Conservation (phyloP, 2,329 filamentous ascomycete genomes). For the Leptographium flavum region DNA sequence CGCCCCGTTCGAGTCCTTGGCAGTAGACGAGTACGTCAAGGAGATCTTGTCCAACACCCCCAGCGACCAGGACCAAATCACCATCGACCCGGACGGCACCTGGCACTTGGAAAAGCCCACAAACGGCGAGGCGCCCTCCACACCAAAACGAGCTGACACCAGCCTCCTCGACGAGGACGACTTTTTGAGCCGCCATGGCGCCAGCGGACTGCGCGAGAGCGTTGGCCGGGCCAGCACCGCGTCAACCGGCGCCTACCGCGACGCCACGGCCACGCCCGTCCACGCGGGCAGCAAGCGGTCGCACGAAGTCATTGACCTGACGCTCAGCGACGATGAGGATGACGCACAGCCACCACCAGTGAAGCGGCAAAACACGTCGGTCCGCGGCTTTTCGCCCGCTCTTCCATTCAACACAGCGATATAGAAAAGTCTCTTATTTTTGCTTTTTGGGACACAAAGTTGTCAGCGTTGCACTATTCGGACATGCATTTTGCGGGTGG, state of each 20-base stretch:
- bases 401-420: not conserved
- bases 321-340: conserved; percentile 40
- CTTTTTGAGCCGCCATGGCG: not conserved
- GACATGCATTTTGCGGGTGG: too few relatives aligned
- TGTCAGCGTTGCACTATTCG: not conserved
- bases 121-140: conserved; percentile 15
- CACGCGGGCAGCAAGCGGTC: conserved; percentile 26
- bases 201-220: not conserved
- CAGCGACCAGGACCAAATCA: conserved; percentile 64
- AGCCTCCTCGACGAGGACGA: conserved; percentile 32
- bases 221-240: not conserved
- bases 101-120: conserved; percentile 37
- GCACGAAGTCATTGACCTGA: conserved; percentile 43
- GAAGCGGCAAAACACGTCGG: conserved; percentile 27
- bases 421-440: not conserved
- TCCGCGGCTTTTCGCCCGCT: not conserved
- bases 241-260: not conserved
- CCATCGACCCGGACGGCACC: conserved; percentile 71
- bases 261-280: not conserved
- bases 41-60: conserved; percentile 70
- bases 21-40: conserved; percentile 78
- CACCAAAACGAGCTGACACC: conserved; percentile 4
- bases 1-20: conserved; percentile 66
- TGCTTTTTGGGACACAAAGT: not conserved
- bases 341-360: conserved; percentile 22